Conservation (phyloP, 306 rosid genomes). For the cucumber (Cucumis sativus) region DNA sequence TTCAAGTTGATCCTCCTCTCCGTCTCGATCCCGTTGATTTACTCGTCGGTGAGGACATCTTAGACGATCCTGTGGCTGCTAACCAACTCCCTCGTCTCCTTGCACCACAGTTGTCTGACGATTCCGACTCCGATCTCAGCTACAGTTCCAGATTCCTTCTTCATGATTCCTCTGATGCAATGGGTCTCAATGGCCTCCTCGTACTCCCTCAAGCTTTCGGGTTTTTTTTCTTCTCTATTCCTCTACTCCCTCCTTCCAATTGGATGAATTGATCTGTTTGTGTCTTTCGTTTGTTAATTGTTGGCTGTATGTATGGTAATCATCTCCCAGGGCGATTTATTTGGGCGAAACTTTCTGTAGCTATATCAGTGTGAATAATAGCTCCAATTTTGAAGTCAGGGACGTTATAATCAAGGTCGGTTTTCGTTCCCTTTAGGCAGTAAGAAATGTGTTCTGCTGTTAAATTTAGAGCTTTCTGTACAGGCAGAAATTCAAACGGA, state of each 20-base stretch:
- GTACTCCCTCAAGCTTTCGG: slow-evolving; percentile 98
- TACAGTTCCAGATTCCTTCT: slow-evolving; percentile 67
- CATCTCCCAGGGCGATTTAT: slow-evolving; percentile 63
- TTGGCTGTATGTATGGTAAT: not conserved
- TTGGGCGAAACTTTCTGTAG: slow-evolving; percentile 97
- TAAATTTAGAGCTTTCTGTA: not conserved
- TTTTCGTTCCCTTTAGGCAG: not conserved
- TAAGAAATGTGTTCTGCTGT: no score
- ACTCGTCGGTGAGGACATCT: slow-evolving; percentile 71
- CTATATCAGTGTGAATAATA: slow-evolving; percentile 82
- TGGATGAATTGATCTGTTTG: not conserved
- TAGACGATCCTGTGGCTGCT: slow-evolving; percentile 59
- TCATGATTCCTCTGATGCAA: slow-evolving; percentile 51
- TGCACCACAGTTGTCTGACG: slow-evolving; percentile 2
- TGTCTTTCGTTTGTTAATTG: not conserved
- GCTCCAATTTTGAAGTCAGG: slow-evolving; percentile 79
- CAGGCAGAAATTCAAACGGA: slow-evolving; percentile 99
- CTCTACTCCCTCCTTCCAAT: not conserved
- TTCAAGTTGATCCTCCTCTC: slow-evolving; percentile 78
- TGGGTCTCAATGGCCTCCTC: slow-evolving; percentile 94
- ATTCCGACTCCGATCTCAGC: slow-evolving; percentile 47
- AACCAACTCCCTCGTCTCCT: slow-evolving; percentile 26
- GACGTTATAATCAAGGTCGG: slow-evolving; percentile 68
- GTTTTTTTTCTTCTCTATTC: slow-evolving; percentile 13
- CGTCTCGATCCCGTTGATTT: slow-evolving; percentile 74